Evolutionary conservation across 2,329 filamentous ascomycete genomes (phyloP).

Genomic region (Phialophora macrospora): DNA sequence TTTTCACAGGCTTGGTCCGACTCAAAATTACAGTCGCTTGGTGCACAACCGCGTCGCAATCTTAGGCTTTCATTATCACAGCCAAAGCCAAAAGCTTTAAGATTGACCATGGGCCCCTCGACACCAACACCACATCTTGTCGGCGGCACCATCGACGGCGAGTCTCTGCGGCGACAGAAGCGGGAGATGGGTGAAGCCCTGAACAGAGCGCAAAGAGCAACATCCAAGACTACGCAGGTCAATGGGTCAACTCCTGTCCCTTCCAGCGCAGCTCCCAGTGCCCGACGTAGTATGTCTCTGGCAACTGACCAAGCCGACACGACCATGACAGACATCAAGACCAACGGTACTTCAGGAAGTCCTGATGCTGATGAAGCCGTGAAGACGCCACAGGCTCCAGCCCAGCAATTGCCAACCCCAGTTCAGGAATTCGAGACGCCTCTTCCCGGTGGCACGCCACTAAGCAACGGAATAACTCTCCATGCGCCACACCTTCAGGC

Average conservation of each 20-base stretch:
- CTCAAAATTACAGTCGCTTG: slow-evolving; percentile 69
- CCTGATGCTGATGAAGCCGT: slow-evolving; percentile 16
- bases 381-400: slow-evolving; percentile 25
- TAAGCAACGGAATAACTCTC: slow-evolving; percentile 30
- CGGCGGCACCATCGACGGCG: slow-evolving; percentile 59
- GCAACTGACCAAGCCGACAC: slow-evolving; percentile 32
- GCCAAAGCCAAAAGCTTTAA: slow-evolving; percentile 57
- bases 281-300: slow-evolving; percentile 35
- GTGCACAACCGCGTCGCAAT: slow-evolving; percentile 74
- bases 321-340: slow-evolving; percentile 31
- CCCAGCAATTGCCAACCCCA: slow-evolving; percentile 32
- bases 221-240: slow-evolving; percentile 26
- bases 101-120: slow-evolving; percentile 78
- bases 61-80: slow-evolving; percentile 65
- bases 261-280: slow-evolving; percentile 29
- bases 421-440: slow-evolving; percentile 30
- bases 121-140: slow-evolving; percentile 60
- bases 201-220: slow-evolving; percentile 31
- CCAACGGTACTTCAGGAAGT: slow-evolving; percentile 17
- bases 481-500: slow-evolving; percentile 35
- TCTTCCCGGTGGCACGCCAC: slow-evolving; percentile 15
- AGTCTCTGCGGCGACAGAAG: slow-evolving; percentile 59
- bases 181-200: slow-evolving; percentile 53
- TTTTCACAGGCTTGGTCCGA: slow-evolving; percentile 46
- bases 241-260: slow-evolving; percentile 35